A percentile compares a stretch with the other conserved stretches of the same genome.
phyloP scores from a whole-genome alignment of 257 asterid species.

The Lithospermum erythrorhizon region DNA sequence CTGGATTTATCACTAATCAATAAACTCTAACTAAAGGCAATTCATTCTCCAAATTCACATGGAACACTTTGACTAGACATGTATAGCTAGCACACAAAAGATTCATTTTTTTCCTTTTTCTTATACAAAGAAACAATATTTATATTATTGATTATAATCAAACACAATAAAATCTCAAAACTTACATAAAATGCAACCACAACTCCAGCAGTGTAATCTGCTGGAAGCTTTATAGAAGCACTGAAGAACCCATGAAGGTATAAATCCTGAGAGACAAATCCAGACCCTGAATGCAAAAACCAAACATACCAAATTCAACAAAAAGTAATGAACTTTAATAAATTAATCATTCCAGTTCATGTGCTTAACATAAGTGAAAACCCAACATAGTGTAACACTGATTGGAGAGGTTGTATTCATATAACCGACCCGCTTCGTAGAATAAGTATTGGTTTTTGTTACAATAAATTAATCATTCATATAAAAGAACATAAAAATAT shows the following conservation, averaged over 20 bases:
- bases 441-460: no score
- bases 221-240: conserved; percentile 81
- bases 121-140: no score
- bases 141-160: no score
- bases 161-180: neutral
- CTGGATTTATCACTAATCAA: no score
- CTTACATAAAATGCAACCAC: conserved; percentile 96
- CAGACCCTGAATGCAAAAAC: conserved; percentile 45
- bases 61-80: no score
- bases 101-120: no score
- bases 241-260: conserved; percentile 78
- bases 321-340: neutral
- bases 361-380: no score
- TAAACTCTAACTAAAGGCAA: no score
- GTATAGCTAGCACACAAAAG: neutral
- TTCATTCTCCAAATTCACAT: no score
- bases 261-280: conserved; percentile 82
- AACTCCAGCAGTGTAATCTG: conserved; percentile 91
- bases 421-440: no score
- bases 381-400: no score
- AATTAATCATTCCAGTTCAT: neutral
- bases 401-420: no score
- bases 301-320: neutral
- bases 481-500: neutral
- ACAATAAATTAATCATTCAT: neutral